Base-by-base conservation (phyloP, 306 rosid species). In the Sindora glabra region DNA sequence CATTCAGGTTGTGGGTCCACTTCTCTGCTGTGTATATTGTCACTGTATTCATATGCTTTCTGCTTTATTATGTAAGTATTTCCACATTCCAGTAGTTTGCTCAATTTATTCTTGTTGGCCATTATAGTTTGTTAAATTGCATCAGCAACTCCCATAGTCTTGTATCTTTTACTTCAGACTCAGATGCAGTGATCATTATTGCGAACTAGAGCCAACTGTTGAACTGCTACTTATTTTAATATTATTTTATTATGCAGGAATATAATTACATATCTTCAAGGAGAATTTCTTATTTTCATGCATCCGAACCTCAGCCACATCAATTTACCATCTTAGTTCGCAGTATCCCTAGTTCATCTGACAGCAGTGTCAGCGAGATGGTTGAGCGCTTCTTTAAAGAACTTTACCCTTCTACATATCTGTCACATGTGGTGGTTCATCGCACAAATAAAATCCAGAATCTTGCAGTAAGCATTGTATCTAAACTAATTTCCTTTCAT, bases 1-100 rank as follows among this genome's bases (percentile, higher is more conserved):
- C 34, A 53, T 63, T 65, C 95, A 92, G 99, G 78, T 76, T 92
- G 69, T 92, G 99, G 96, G 37, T 83, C 63, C 99, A 92, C 84
- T 92, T 92, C 73, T 18, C 66, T 48, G 99, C 99, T 30, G 89
- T 92, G 65, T 92, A 92, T 83, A 14, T 77, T 33, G 80, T 92
- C 74, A 89, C 95, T 25, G 75, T 76, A 58, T 92, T 83, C 73
- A 64, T 78, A 65, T 92, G 96, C 77, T 55, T 65, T 48, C 83
- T 80, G 41, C 99, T 92, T 34, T 84, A 76, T 77, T 59, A 76
- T 56, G 99, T 92, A 86, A 80, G 96, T 72, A 59, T 27, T 46
- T 27, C 59, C 24, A 19, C 22, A 45, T n/a, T n/a, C n/a, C n/a
- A n/a, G n/a, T n/a, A n/a, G n/a, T n/a, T n/a, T n/a, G n/a, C 72